Percentiles rank a stretch among this genome's conserved stretches.
These are phyloP conservation scores for Filobasidium floriforme DNA, from an alignment of 768 basidiomycete genomes.

Conservation along the genomic window DNA sequence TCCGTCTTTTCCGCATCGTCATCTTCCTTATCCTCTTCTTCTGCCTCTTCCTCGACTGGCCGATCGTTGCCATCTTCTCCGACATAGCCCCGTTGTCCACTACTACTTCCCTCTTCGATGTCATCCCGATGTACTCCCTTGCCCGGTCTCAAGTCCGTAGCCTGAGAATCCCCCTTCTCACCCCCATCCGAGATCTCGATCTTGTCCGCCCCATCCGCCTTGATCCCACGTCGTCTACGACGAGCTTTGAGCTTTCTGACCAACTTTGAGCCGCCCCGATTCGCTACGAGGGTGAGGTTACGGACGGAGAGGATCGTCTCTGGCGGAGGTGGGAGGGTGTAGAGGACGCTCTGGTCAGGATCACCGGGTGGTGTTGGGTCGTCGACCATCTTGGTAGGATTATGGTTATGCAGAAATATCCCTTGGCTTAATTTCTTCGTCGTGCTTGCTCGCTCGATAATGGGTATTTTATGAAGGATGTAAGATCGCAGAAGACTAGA, in stretches of 20 bases:
- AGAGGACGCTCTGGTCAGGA: neutral
- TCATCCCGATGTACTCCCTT: neutral
- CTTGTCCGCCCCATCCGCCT: too few relatives aligned
- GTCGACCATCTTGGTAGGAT: neutral
- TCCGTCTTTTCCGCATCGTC: neutral
- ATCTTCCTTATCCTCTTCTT: neutral
- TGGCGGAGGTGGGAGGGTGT: neutral
- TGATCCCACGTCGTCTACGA: neutral
- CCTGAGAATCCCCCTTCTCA: neutral
- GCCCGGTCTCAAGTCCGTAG: neutral
- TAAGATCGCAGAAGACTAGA: too few relatives aligned
- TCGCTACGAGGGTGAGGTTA: constrained; percentile 11
- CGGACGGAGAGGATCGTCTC: constrained; percentile 9
- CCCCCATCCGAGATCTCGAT: neutral
- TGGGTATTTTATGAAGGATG: too few relatives aligned
- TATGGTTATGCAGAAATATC: neutral
- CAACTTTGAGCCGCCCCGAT: constrained; percentile 12
- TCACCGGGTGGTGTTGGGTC: neutral
- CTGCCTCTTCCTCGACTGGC: neutral
- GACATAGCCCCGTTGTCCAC: neutral
- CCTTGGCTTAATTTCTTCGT: too few relatives aligned
- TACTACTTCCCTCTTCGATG: neutral
- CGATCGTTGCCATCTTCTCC: constrained; percentile 5
- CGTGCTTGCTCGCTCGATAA: too few relatives aligned
- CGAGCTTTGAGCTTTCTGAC: constrained; percentile 13